Percentiles rank a stretch among this genome's conserved stretches.
These are phyloP conservation scores for Suhomyces sp. DNA, from an alignment of 805 yeast genomes.

Conservation along the genomic window DNA sequence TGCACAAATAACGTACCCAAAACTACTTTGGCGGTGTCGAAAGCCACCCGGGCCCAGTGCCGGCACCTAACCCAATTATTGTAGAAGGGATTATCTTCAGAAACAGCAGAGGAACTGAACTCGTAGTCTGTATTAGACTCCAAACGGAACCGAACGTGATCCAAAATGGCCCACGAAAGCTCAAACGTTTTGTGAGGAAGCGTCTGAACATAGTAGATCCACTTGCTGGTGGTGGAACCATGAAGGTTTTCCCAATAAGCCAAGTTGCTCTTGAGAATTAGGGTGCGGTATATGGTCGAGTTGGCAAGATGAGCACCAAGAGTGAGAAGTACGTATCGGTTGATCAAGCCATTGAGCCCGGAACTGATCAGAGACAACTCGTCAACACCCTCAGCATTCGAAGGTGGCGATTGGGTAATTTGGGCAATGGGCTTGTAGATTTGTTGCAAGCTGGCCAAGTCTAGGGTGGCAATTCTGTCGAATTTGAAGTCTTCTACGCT, in stretches of 20 bases:
- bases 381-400: not conserved
- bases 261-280: conserved; percentile 29
- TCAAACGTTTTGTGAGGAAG: conserved; percentile 24
- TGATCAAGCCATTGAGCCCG: conserved; percentile 13
- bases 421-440: conserved; percentile 1
- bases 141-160: conserved; percentile 2
- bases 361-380: not conserved
- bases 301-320: conserved; percentile 29
- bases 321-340: conserved; percentile 22
- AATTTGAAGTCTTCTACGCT: conserved; percentile 18
- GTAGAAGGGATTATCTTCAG: conserved; percentile 16
- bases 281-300: conserved; percentile 31
- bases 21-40: conserved; percentile 4
- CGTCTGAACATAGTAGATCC: conserved; percentile 33
- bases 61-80: conserved; percentile 10
- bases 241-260: conserved; percentile 34
- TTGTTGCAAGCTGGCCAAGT: conserved; percentile 1
- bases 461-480: conserved; percentile 5
- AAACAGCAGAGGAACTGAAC: not conserved
- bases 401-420: not conserved
- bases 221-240: conserved; percentile 22
- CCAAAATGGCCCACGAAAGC: not conserved
- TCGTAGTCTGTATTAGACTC: conserved; percentile 3
- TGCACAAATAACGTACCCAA: conserved; percentile 9
- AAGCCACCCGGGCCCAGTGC: conserved; percentile 4